Evolutionary conservation across 202 grass and related monocot genomes (phyloP).

Genomic region (Cymbopogon flexuosus): DNA sequence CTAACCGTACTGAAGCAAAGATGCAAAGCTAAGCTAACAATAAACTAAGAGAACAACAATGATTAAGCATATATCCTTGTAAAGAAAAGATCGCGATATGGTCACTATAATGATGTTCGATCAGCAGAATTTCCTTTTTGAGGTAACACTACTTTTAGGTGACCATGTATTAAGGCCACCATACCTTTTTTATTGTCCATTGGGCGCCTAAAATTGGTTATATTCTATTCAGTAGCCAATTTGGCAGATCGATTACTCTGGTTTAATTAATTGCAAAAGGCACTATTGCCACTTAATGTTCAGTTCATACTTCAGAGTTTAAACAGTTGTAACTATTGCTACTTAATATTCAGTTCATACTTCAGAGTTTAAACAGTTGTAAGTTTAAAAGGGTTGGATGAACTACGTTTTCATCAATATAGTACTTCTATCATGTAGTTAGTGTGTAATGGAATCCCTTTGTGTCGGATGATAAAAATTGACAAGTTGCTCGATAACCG

Average conservation of each 20-base stretch:
- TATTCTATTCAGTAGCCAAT: background rate
- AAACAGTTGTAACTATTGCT: background rate
- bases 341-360: background rate
- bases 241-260: background rate
- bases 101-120: background rate
- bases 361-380: background rate
- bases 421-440: constrained; percentile 16
- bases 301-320: background rate
- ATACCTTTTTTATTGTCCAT: background rate
- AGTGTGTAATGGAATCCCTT: constrained; percentile 44
- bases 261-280: constrained; percentile 16
- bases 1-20: constrained; percentile 6
- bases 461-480: constrained; percentile 29
- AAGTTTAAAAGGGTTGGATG: background rate
- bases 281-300: constrained; percentile 16
- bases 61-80: constrained; percentile 27
- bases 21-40: constrained; percentile 33
- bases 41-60: constrained; percentile 37
- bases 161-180: background rate
- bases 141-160: background rate
- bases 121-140: background rate
- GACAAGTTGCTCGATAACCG: constrained; percentile 41
- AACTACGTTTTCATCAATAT: background rate
- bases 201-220: background rate
- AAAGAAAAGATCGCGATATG: constrained; percentile 21